These are phyloP conservation scores for Cryptococcus floricola DNA, from an alignment of 1,284 basidiomycete species.

Conservation along the genomic window DNA sequence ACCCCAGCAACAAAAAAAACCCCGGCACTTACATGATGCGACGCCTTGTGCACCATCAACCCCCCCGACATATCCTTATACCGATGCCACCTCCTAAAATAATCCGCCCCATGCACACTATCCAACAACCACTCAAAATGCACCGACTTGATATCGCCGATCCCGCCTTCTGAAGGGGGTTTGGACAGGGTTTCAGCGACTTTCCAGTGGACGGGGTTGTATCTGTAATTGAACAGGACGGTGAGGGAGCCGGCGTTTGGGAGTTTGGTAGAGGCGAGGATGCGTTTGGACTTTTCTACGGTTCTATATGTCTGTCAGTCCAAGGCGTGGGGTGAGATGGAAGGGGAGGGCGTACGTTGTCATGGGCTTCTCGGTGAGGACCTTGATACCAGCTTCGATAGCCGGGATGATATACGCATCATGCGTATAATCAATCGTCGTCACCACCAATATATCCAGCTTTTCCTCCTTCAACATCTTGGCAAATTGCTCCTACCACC, in stretches of 20 bases:
- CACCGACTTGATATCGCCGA: slow-evolving; percentile 56
- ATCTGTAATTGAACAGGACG: slow-evolving; percentile 51
- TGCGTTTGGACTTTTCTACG: slow-evolving; percentile 54
- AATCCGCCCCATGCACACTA: slow-evolving; percentile 58
- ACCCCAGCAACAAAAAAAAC: neutral
- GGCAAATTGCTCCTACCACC: slow-evolving; percentile 48
- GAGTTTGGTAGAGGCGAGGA: slow-evolving; percentile 53
- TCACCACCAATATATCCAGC: slow-evolving; percentile 56
- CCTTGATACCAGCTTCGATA: slow-evolving; percentile 41
- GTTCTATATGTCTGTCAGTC: slow-evolving; percentile 28
- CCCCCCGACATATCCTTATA: slow-evolving; percentile 57
- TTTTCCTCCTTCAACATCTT: slow-evolving; percentile 55
- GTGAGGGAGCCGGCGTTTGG: slow-evolving; percentile 45
- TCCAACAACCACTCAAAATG: slow-evolving; percentile 59
- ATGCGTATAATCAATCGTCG: slow-evolving; percentile 57
- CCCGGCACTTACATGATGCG: slow-evolving; percentile 50
- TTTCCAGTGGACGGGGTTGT: slow-evolving; percentile 58
- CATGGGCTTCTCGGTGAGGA: slow-evolving; percentile 59
- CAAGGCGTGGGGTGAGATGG: neutral
- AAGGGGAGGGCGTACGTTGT: slow-evolving; percentile 46
- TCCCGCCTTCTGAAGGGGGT: slow-evolving; percentile 45
- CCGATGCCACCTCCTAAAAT: slow-evolving; percentile 57
- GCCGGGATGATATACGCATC: slow-evolving; percentile 53
- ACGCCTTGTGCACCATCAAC: slow-evolving; percentile 57
- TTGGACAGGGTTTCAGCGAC: slow-evolving; percentile 55